A percentile compares a stretch with the other conserved stretches of the same genome.
phyloP scores from a whole-genome alignment of 2,329 filamentous ascomycete species.

The Atkinsonella texensis region DNA sequence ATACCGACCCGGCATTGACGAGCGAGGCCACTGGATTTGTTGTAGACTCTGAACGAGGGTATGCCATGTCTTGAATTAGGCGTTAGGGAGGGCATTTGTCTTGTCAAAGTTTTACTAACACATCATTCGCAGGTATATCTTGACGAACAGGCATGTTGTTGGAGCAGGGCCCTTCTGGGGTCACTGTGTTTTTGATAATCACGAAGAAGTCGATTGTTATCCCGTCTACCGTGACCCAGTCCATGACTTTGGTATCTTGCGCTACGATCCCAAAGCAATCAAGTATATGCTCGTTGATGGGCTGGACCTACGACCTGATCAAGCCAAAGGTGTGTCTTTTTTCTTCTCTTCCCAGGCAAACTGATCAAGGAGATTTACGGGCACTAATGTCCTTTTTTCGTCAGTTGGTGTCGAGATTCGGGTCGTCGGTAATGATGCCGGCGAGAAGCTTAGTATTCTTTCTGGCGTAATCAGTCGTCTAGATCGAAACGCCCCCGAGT shows the following conservation, averaged over 20 bases:
- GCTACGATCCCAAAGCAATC: conserved; percentile 91
- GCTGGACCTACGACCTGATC: conserved; percentile 69
- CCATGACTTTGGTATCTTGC: conserved; percentile 93
- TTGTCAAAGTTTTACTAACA: not conserved
- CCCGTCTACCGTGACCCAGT: conserved; percentile 97
- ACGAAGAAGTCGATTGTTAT: conserved; percentile 90
- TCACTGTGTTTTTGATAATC: conserved; percentile 97
- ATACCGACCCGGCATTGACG: conserved; percentile 87
- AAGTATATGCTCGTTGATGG: conserved; percentile 91
- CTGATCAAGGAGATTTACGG: not conserved
- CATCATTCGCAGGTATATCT: conserved; percentile 47
- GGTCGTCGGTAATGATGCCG: conserved; percentile 96
- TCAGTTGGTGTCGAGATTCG: conserved; percentile 83
- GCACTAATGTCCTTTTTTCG: conserved; percentile 9
- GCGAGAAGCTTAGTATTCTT: conserved; percentile 94
- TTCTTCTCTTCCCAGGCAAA: not conserved
- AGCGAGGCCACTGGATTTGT: conserved; percentile 97
- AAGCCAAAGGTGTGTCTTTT: conserved; percentile 49
- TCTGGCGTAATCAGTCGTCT: conserved; percentile 94
- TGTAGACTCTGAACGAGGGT: conserved; percentile 84
- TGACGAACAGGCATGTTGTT: conserved; percentile 88
- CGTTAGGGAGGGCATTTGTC: not conserved
- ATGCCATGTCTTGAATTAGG: conserved; percentile 21
- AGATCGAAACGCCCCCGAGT: conserved; percentile 93
- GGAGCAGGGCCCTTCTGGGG: conserved; percentile 95